These are phyloP conservation scores for Hypoxylon sp. DNA, from an alignment of 2,329 filamentous ascomycete species.

Conservation along the genomic window DNA sequence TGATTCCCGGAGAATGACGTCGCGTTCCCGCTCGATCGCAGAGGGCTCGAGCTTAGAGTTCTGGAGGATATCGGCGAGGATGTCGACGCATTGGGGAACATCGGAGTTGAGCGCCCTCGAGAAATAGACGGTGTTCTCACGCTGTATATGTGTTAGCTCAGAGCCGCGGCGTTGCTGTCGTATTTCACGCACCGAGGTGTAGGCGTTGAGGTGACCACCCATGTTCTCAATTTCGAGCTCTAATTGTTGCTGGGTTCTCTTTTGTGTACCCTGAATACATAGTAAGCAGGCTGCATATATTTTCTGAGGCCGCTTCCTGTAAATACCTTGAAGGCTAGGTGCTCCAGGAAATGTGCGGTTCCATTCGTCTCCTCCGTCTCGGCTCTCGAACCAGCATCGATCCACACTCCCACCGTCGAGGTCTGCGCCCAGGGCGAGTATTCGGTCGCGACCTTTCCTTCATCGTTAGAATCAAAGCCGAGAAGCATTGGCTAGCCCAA, in stretches of 20 bases:
- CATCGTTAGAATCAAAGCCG: slow-evolving; percentile 36
- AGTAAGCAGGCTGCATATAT: slow-evolving; percentile 36
- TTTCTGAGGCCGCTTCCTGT: slow-evolving; percentile 27
- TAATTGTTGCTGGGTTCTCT: slow-evolving; percentile 94
- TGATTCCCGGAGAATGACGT: slow-evolving; percentile 98
- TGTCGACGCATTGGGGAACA: slow-evolving; percentile 95
- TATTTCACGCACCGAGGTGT: slow-evolving; percentile 85
- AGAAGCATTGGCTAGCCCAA: slow-evolving; percentile 37
- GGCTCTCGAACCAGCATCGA: slow-evolving; percentile 97
- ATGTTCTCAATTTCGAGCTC: slow-evolving; percentile 99
- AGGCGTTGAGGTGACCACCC: slow-evolving; percentile 98
- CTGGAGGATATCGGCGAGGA: slow-evolving; percentile 98
- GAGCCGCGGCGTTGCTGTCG: not conserved
- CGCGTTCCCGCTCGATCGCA: slow-evolving; percentile 96
- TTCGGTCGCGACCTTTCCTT: slow-evolving; percentile 88
- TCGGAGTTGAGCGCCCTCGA: slow-evolving; percentile 99
- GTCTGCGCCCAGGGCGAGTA: slow-evolving; percentile 99
- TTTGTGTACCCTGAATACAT: slow-evolving; percentile 80
- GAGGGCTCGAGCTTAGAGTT: slow-evolving; percentile 96
- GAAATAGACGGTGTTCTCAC: slow-evolving; percentile 99
- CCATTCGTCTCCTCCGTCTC: slow-evolving; percentile 99
- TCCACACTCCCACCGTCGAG: slow-evolving; percentile 98
- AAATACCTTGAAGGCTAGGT: slow-evolving; percentile 97
- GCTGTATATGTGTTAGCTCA: slow-evolving; percentile 62
- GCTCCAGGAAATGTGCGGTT: slow-evolving; percentile 99